Percentiles rank a stretch among this genome's conserved stretches.
phyloP scores from a whole-genome alignment of 2,329 filamentous ascomycete species.

The Gaeumannomyces tritici region DNA sequence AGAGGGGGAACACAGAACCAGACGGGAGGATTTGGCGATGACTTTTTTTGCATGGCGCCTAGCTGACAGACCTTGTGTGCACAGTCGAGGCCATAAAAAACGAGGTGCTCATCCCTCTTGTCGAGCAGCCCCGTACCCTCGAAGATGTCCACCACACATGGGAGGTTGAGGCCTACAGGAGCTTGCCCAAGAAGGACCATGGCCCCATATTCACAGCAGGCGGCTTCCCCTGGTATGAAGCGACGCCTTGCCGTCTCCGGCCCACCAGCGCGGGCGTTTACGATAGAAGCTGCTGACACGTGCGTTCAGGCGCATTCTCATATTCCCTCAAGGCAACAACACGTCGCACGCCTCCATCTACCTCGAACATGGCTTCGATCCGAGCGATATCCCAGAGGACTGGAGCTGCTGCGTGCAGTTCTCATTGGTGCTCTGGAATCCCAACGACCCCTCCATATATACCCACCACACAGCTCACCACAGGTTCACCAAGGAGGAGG shows the following conservation, averaged over 20 bases:
- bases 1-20: not conserved
- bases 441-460: slow-evolving; percentile 80
- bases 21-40: not conserved
- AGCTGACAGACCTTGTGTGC: slow-evolving; percentile 12
- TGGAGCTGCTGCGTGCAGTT: slow-evolving; percentile 98
- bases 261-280: not conserved
- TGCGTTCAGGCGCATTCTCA: slow-evolving; percentile 67
- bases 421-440: slow-evolving; percentile 87
- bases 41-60: not conserved
- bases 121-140: slow-evolving; percentile 69
- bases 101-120: slow-evolving; percentile 60
- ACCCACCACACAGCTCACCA: slow-evolving; percentile 80
- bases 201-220: slow-evolving; percentile 81
- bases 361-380: slow-evolving; percentile 84
- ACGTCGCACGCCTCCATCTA: slow-evolving; percentile 92
- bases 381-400: slow-evolving; percentile 68
- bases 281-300: slow-evolving; percentile 11
- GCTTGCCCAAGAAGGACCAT: slow-evolving; percentile 69
- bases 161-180: slow-evolving; percentile 78
- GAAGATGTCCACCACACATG: slow-evolving; percentile 73
- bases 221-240: slow-evolving; percentile 71
- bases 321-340: slow-evolving; percentile 93
- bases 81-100: slow-evolving; percentile 79
- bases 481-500: slow-evolving; percentile 91
- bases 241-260: not conserved